Conservation (phyloP, 129 eudicot species). For the Erigeron canadensis region DNA sequence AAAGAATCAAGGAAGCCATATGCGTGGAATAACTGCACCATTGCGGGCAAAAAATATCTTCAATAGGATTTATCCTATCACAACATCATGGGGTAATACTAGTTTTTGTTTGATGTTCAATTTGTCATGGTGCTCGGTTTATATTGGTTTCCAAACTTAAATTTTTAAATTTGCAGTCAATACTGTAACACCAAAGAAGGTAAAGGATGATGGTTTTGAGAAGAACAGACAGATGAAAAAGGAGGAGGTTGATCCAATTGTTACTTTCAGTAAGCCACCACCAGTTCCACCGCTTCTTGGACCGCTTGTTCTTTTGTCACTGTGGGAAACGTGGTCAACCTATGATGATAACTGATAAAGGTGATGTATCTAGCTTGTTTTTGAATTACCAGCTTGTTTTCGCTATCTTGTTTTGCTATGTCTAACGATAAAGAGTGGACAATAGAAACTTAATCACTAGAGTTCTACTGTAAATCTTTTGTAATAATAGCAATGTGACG, state of each 20-base stretch:
- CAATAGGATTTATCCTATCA: constrained; percentile 27
- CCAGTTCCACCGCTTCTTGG: constrained; percentile 72
- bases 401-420: constrained; percentile 1
- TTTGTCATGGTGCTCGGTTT: not conserved
- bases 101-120: not conserved
- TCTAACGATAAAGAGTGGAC: constrained; percentile 23
- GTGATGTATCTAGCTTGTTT: constrained; percentile 13
- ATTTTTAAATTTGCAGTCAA: constrained; percentile 36
- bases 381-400: constrained; percentile 12
- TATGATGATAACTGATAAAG: constrained; percentile 56
- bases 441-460: constrained; percentile 32
- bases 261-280: constrained; percentile 80
- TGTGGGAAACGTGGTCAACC: constrained; percentile 58
- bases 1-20: constrained; percentile 20
- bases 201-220: constrained; percentile 40
- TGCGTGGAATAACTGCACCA: constrained; percentile 38
- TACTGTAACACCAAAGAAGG: constrained; percentile 56
- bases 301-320: constrained; percentile 60
- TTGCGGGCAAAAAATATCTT: constrained; percentile 31
- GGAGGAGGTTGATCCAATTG: constrained; percentile 54
- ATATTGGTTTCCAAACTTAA: not conserved
- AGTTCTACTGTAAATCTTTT: constrained; percentile 31
- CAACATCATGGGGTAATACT: constrained; percentile 57
- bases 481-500: constrained; percentile 30
- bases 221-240: constrained; percentile 33